Evolutionary conservation across 1,139 yeast species (phyloP), one percentile per base, ranked within the genome.

Genomic region (Saccharomyces hybrid): DNA sequence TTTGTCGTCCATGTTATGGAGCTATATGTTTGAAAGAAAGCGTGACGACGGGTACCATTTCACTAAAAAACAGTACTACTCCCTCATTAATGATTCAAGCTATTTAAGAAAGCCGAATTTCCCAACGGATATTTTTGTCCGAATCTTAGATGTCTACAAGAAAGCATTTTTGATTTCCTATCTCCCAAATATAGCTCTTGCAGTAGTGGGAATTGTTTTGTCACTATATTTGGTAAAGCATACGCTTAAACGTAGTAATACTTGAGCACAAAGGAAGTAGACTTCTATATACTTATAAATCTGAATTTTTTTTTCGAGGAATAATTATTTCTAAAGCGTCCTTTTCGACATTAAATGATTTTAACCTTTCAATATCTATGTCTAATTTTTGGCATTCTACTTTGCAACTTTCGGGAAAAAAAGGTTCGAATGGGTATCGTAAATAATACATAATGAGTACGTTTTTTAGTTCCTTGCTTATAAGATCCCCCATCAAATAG

Each of bases 71-170:
- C 62, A 63, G 16, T 63, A 70, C 48, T 51, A 63, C 2, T 64
- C 59, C 4, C 61, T 75, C 48, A 51, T 71, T 8, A 61, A 63
- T 14, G 74, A 73, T 57, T 65, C 75, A 4, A 65, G 69, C 49
- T 72, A 66, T 52, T 60, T 75, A 38, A 66, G 77, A 56, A 52
- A 62, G 13, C 70, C 72, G 0, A 58, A 58, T 13, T 68, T 74
- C 50, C 70, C 72, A 14, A 52, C 56, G 1, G 46, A 60, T 1
- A 62, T 63, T 28, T 52, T 61, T 13, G 42, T 41, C 1, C 57
- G 56, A 2, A 57, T 70, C 26, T 52, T 70, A 25, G 51, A 57
- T 5, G 59, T 69, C n/a, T 70, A 68, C 57, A 63, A 59, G 32
- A 42, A 50, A 4, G 59, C 70, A 8, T 64, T 68, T 50, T 47